A percentile compares a stretch with the other conserved stretches of the same genome.
phyloP scores from a whole-genome alignment of 306 rosid species.

The Pyrus communis region DNA sequence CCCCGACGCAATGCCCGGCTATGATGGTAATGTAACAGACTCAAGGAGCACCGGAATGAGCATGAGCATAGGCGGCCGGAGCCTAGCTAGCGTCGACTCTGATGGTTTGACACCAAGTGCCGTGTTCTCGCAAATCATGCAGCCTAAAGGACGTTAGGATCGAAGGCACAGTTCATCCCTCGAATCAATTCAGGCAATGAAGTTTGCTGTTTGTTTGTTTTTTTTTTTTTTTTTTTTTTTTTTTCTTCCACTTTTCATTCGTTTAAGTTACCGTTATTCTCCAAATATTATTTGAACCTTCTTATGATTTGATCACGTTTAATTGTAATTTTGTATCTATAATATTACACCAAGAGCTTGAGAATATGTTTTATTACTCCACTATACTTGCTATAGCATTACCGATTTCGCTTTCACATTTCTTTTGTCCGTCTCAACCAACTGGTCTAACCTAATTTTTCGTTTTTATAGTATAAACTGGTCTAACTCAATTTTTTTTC shows the following conservation, averaged over 20 bases:
- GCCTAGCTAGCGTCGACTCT: constrained; percentile 94
- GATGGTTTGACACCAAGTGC: constrained; percentile 98
- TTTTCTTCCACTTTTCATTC: constrained; percentile 3
- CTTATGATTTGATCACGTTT: constrained; percentile 30
- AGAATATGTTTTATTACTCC: constrained; percentile 15
- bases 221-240: constrained; percentile 1
- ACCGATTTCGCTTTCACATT: background rate
- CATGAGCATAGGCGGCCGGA: constrained; percentile 96
- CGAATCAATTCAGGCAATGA: constrained; percentile 12
- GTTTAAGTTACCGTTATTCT: background rate
- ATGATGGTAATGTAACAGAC: constrained; percentile 65
- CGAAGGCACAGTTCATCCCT: constrained; percentile 7
- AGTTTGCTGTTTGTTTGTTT: constrained; percentile 22
- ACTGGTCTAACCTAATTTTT: too few relatives aligned
- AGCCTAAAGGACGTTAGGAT: constrained; percentile 95
- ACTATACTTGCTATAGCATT: background rate
- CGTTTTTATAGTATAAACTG: background rate
- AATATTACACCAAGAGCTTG: constrained; percentile 21
- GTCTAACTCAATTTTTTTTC: too few relatives aligned
- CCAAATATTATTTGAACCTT: background rate
- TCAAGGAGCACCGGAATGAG: constrained; percentile 91
- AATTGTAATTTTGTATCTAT: constrained; percentile 39
- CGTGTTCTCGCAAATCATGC: constrained; percentile 97
- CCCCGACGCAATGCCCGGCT: constrained; percentile 28
- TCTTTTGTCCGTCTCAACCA: background rate